phyloP scores from a whole-genome alignment of 1,284 basidiomycete species.

The Ganoderma sp. region DNA sequence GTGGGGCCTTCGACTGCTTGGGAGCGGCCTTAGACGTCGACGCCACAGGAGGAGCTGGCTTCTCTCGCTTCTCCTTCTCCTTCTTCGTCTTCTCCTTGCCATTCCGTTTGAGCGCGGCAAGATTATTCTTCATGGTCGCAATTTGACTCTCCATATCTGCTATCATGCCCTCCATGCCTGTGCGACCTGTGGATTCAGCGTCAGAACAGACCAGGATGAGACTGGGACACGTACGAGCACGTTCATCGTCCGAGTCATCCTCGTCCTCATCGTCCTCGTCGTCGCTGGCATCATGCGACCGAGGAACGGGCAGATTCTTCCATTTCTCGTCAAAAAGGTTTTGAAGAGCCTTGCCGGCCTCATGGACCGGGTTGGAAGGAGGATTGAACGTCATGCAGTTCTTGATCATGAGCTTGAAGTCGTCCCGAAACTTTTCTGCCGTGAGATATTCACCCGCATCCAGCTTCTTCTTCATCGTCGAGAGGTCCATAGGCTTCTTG shows the following conservation, averaged over 20 bases:
- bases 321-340: conserved; percentile 92
- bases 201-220: conserved; percentile 4
- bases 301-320: conserved; percentile 75
- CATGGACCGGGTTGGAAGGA: conserved; percentile 83
- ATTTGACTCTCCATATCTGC: conserved; percentile 77
- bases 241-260: conserved; percentile 47
- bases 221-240: conserved; percentile 55
- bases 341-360: conserved; percentile 82
- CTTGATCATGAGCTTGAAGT: conserved; percentile 92
- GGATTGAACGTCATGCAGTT: conserved; percentile 97
- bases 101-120: conserved; percentile 59
- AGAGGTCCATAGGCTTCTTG: conserved; percentile 94
- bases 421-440: conserved; percentile 82
- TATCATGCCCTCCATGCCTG: conserved; percentile 59
- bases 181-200: conserved; percentile 14
- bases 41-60: conserved; percentile 51
- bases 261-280: conserved; percentile 58
- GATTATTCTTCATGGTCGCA: conserved; percentile 68
- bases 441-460: conserved; percentile 77
- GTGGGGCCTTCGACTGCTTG: conserved; percentile 52
- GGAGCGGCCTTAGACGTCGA: conserved; percentile 63
- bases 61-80: conserved; percentile 53
- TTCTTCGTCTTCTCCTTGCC: conserved; percentile 69
- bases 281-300: conserved; percentile 51
- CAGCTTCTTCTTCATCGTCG: conserved; percentile 87